A percentile compares a stretch with the other conserved stretches of the same genome.
phyloP scores from a whole-genome alignment of 371 early-diverging fungal species.

The Polyrhizophydium stewartii region DNA sequence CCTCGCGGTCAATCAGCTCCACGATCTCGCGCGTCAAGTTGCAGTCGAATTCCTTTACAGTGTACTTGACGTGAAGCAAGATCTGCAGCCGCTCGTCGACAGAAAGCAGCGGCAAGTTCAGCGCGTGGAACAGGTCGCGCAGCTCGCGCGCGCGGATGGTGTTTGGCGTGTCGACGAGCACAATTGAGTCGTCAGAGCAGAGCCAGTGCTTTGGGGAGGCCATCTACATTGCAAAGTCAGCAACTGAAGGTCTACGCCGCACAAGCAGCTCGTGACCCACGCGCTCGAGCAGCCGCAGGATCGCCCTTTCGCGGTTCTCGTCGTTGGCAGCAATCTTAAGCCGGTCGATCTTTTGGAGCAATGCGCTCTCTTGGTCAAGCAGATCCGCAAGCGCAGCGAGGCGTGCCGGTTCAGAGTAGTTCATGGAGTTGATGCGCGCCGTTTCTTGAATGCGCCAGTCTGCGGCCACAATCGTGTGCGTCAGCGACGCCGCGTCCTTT shows the following conservation, averaged over 20 bases:
- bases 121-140: conserved; percentile 44
- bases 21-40: conserved; percentile 46
- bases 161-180: conserved; percentile 45
- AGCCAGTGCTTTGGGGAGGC: conserved; percentile 44
- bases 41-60: conserved; percentile 56
- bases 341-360: conserved; percentile 51
- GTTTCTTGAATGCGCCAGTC: conserved; percentile 49
- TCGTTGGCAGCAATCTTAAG: conserved; percentile 42
- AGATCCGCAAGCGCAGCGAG: conserved; percentile 45
- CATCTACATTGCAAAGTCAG: conserved; percentile 26
- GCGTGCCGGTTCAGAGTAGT: conserved; percentile 38
- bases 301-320: conserved; percentile 36
- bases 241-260: no score
- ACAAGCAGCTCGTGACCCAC: conserved; percentile 9
- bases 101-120: conserved; percentile 25
- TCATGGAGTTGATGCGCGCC: conserved; percentile 32
- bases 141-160: conserved; percentile 48
- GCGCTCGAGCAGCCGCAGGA: conserved; percentile 34
- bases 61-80: conserved; percentile 51
- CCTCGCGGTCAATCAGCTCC: conserved; percentile 52
- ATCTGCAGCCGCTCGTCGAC: conserved; percentile 50
- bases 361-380: conserved; percentile 47
- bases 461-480: no score
- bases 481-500: no score
- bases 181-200: conserved; percentile 8